Base-by-base conservation (phyloP, 2,329 filamentous ascomycete genomes). In the Penicillium carneum region DNA sequence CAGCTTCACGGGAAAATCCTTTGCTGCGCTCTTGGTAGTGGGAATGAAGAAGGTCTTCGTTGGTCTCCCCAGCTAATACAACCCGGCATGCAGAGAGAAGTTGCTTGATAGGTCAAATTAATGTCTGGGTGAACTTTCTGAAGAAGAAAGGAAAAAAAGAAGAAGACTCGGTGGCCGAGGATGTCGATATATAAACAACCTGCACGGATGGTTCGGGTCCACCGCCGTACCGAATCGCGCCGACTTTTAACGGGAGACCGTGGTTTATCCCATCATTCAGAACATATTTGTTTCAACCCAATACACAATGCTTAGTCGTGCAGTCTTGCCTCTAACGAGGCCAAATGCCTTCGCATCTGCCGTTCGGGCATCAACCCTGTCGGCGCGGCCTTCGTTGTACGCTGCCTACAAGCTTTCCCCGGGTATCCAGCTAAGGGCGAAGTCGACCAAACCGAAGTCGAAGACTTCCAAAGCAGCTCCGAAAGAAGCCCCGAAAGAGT, bases 31-130 rank as follows among this genome's bases (percentile, higher is more conserved):
- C 81, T 83, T 83, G 79, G 78, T 60, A 74, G 77, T 76, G 77
- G 77, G 81, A 78, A 51, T 63, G 69, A 73, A 75, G 73, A 70
- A 68, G 59, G 64, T 62, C 71, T 72, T 74, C 75, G 62, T 80
- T 74, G 61, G 74, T 83, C 80, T 83, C 72, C 81, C 81, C 80
- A 81, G 78, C 76, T 80, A 81, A 78, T 82, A 80, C 87, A 89
- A 87, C 86, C 81, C 83, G 76, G 76, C 81, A 82, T 80, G 81
- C 83, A 84, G 80, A 72, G 72, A 74, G 71, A 64, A 67, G 63
- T 64, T 64, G 81, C 76, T 75, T 81, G 82, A 74, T 76, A 79
- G 80, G 85, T 85, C 86, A 87, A 87, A 87, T 86, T 82, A 55
- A 75, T 77, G 75, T 77, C 79, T 80, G 78, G 80, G 83, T 83